Base-by-base conservation (phyloP, 345 rosid species). In the Lagerstroemia speciosa region DNA sequence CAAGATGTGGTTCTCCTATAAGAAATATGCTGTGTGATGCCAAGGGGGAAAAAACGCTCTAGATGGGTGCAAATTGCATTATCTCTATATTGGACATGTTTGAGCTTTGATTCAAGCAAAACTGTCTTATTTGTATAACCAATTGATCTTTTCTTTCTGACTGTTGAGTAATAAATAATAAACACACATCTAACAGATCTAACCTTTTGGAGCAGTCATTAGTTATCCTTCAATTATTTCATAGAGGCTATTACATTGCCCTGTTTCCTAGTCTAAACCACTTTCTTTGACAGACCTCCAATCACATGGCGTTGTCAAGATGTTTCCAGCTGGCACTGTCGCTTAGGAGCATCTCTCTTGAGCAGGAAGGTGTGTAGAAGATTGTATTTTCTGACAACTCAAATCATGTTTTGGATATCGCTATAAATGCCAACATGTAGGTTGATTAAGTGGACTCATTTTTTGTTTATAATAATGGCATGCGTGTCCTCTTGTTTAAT, bases 251-350 rank as follows among this genome's bases (percentile, higher is more conserved):
- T 58, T 27, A 27, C 29, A 30, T n/a, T 63, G 43, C 48, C 15
- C 46, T 22, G 9, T 64, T 38, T 36, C 15, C 48, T 14, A 16
- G 6, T 38, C 26, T 37, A 65, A 65, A 55, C 36, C 15, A 65
- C 17, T n/a, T 6, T 22, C 19, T 26, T 69, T 77, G 76, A 67
- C 91, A 93, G 98, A 77, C 86, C 22, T 89, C 98, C 74, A 89
- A 87, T 79, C 89, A 86, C 58, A 52, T 80, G 83, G 90, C 92
- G 71, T 80, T 93, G 73, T 84, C 83, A 74, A 85, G 89, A 75
- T 84, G 96, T 82, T 90, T 93, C 79, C 98, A 93, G 83, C 70
- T 89, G 75, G 97, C 93, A 60, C 84, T 93, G 71, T 90, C 97
- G 62, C 88, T 93, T 72, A 78, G 97, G 74, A 82, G 82, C 71